phyloP scores from a whole-genome alignment of 768 basidiomycete genomes.

The Rhodotorula kratochvilovae region DNA sequence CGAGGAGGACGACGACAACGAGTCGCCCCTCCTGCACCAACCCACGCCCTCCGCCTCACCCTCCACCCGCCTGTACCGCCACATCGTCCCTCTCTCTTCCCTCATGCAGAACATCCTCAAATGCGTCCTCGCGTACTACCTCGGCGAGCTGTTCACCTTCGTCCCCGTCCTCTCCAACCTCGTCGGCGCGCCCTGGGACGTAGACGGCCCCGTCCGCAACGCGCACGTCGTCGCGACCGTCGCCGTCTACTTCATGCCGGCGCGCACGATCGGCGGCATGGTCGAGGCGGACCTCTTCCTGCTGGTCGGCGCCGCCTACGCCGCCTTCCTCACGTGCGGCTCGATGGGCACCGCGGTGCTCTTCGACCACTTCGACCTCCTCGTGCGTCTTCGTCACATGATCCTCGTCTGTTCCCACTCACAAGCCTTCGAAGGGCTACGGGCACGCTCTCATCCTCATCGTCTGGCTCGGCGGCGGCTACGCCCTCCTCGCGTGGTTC shows the following conservation, averaged over 20 bases:
- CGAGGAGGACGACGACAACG: not conserved
- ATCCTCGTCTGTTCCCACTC: not conserved
- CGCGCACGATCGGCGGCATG: constrained; percentile 89
- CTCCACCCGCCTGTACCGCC: too few relatives aligned
- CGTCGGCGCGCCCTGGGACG: constrained; percentile 53
- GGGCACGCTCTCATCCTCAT: constrained; percentile 67
- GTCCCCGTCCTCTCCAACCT: constrained; percentile 66
- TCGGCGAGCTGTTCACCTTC: constrained; percentile 90
- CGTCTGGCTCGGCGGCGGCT: constrained; percentile 75
- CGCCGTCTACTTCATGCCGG: constrained; percentile 85
- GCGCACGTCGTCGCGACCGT: constrained; percentile 49
- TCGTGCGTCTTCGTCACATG: constrained; percentile 37
- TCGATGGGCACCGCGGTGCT: constrained; percentile 51
- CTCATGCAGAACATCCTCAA: constrained; percentile 59
- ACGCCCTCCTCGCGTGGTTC: constrained; percentile 79
- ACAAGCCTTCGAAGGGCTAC: constrained; percentile 55
- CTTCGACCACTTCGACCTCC: constrained; percentile 66
- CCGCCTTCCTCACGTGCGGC: constrained; percentile 54
- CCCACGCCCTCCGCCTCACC: not conserved
- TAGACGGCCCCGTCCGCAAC: constrained; percentile 29
- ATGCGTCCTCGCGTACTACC: constrained; percentile 82
- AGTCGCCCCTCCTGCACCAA: not conserved
- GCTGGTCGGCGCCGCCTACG: constrained; percentile 58
- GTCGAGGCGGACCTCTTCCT: constrained; percentile 69
- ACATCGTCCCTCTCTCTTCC: constrained; percentile 9